phyloP scores from a whole-genome alignment of 495 filamentous ascomycete genomes.

The Penicillium daleae region DNA sequence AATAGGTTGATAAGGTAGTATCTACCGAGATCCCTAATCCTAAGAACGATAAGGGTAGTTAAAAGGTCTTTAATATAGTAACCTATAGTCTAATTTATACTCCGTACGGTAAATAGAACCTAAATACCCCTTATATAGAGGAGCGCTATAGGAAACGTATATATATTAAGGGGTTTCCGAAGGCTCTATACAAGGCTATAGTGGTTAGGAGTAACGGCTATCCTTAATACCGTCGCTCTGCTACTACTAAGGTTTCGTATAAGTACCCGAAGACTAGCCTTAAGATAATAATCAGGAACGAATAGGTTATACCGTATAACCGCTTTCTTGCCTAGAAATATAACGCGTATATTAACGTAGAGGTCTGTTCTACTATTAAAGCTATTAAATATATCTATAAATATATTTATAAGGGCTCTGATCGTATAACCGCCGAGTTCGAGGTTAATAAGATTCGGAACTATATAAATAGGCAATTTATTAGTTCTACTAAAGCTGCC shows the following conservation, averaged over 20 bases:
- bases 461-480: constrained; percentile 4
- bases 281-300: neutral
- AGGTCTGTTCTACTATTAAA: constrained; percentile 3
- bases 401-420: constrained; percentile 9
- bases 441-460: neutral
- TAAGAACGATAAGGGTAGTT: neutral
- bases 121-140: neutral
- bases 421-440: neutral
- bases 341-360: constrained; percentile 7
- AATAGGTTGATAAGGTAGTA: neutral
- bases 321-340: neutral
- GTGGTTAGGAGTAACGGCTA: neutral
- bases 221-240: neutral
- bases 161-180: neutral
- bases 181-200: neutral
- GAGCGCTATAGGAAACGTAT: neutral
- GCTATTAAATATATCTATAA: constrained; percentile 12
- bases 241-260: neutral
- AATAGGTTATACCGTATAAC: neutral
- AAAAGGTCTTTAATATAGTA: neutral
- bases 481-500: neutral
- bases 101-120: neutral
- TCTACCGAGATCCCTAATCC: neutral
- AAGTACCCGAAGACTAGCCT: neutral
- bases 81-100: neutral